A percentile compares a stretch with the other conserved stretches of the same genome.
phyloP scores from a whole-genome alignment of 202 grass and related monocot genomes.

The Hordeum pubiflorum region DNA sequence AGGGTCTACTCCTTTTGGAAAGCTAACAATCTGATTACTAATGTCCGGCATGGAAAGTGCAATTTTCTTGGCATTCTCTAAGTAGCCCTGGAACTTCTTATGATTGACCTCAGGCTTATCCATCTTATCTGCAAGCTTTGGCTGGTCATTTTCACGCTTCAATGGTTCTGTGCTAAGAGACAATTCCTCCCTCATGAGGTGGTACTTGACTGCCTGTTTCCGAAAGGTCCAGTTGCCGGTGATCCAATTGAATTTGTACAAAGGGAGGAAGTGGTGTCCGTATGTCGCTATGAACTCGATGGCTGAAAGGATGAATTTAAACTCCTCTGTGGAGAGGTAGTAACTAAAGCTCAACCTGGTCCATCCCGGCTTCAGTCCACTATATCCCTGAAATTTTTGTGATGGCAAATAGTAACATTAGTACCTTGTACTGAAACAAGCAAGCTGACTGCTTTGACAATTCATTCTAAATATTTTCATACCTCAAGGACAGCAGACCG shows the following conservation, averaged over 20 bases:
- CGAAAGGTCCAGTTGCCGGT: constrained; percentile 58
- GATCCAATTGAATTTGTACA: constrained; percentile 63
- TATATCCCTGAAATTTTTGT: constrained; percentile 48
- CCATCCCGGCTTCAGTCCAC: constrained; percentile 80
- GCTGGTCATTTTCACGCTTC: background rate
- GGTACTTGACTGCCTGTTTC: constrained; percentile 34
- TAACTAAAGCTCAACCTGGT: constrained; percentile 74
- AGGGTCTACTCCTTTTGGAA: constrained; percentile 46
- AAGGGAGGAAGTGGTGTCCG: constrained; percentile 51
- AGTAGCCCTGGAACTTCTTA: constrained; percentile 35
- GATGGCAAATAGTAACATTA: background rate
- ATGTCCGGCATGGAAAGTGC: constrained; percentile 37
- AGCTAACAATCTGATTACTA: background rate
- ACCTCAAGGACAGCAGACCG: constrained; percentile 54
- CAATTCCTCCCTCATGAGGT: constrained; percentile 32
- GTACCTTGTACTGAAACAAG: background rate
- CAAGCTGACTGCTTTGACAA: background rate
- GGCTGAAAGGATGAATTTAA: constrained; percentile 42
- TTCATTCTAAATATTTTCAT: background rate
- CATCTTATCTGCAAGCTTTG: background rate
- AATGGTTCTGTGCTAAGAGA: background rate
- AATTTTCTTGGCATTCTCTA: constrained; percentile 38
- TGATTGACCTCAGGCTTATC: background rate
- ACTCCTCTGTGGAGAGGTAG: constrained; percentile 61
- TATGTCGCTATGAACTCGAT: constrained; percentile 56